phyloP scores from a whole-genome alignment of 495 filamentous ascomycete species.

The Bathelium albidoporum region DNA sequence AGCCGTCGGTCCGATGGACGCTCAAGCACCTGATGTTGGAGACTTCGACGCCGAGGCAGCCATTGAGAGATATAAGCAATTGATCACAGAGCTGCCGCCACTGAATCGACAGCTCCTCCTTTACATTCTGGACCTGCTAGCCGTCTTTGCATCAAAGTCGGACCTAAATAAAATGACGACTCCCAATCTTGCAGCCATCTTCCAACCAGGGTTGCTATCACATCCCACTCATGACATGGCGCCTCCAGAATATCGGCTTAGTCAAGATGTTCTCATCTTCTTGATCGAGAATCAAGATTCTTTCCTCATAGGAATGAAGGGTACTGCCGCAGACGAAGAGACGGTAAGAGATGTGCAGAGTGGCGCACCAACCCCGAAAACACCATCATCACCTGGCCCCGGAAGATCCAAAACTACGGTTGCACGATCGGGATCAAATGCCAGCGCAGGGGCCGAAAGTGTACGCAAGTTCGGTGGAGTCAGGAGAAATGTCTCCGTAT shows the following conservation, averaged over 20 bases:
- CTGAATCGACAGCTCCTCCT: constrained; percentile 91
- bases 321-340: constrained; percentile 77
- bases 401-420: constrained; percentile 46
- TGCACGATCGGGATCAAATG: constrained; percentile 69
- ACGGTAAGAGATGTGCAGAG: constrained; percentile 77
- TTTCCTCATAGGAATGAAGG: constrained; percentile 77
- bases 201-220: constrained; percentile 91
- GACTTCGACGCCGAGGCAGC: constrained; percentile 65
- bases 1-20: constrained; percentile 51
- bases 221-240: constrained; percentile 93
- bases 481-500: constrained; percentile 71
- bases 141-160: constrained; percentile 94
- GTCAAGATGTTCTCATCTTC: constrained; percentile 95
- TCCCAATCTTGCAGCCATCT: constrained; percentile 91
- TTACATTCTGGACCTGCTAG: constrained; percentile 95
- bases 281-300: constrained; percentile 86
- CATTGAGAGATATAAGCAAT: constrained; percentile 71
- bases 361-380: constrained; percentile 42
- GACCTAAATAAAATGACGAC: constrained; percentile 96
- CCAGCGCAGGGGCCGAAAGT: constrained; percentile 77
- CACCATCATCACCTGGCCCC: constrained; percentile 39
- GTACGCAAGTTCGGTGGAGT: constrained; percentile 68
- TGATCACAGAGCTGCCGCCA: constrained; percentile 87
- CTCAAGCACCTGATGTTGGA: constrained; percentile 40
- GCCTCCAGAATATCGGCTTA: constrained; percentile 83